Evolutionary conservation across 176 grass and related monocot genomes (phyloP).

Genomic region (Canna indica): DNA sequence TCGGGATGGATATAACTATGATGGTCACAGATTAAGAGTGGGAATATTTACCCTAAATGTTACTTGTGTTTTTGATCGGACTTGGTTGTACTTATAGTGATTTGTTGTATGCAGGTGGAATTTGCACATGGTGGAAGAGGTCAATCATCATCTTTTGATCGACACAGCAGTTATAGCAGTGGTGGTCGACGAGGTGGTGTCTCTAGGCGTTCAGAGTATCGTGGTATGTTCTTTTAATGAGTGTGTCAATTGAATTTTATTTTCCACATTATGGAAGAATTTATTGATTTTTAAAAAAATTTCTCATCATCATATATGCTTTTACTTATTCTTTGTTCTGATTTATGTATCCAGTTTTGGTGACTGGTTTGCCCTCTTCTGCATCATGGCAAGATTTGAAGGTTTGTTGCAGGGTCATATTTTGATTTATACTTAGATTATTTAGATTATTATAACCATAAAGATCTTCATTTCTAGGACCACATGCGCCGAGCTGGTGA

Average conservation of each 20-base stretch:
- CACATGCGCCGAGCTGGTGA: constrained; percentile 98
- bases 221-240: constrained; percentile 38
- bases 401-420: constrained; percentile 28
- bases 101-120: constrained; percentile 44
- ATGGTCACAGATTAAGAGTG: constrained; percentile 76
- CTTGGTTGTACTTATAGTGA: not conserved
- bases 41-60: not conserved
- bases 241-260: not conserved
- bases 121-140: constrained; percentile 82
- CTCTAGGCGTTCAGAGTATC: constrained; percentile 78
- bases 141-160: constrained; percentile 41
- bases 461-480: constrained; percentile 38
- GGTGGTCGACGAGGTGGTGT: constrained; percentile 56
- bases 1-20: constrained; percentile 88
- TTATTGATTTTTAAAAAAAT: not conserved
- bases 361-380: constrained; percentile 83
- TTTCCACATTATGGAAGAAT: not conserved
- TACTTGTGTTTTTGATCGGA: not conserved
- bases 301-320: not conserved
- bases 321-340: constrained; percentile 5
- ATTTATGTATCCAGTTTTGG: constrained; percentile 42
- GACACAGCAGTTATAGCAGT: constrained; percentile 40
- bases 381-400: constrained; percentile 98
- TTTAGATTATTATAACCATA: not conserved
- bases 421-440: not conserved